These are phyloP conservation scores for Tuctoria greenei DNA, from an alignment of 176 grass and related monocot genomes.

Conservation along the genomic window DNA sequence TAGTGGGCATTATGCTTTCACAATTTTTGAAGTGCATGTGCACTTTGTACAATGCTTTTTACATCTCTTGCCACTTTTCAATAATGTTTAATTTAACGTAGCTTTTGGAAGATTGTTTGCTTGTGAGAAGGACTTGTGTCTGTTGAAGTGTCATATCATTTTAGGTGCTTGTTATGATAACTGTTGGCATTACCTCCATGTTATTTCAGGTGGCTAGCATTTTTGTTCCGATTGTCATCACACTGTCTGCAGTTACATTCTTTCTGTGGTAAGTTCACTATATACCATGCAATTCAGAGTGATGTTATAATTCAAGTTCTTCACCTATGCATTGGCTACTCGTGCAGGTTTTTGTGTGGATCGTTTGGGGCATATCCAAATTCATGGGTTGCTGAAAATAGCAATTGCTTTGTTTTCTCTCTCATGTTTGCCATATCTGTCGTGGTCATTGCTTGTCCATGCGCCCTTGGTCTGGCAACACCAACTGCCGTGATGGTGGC, in stretches of 20 bases:
- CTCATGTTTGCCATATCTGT: slow-evolving; percentile 99
- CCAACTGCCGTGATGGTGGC: slow-evolving; percentile 99
- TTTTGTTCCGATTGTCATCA: slow-evolving; percentile 94
- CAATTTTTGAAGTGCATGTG: slow-evolving; percentile 2
- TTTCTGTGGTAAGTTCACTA: slow-evolving; percentile 62
- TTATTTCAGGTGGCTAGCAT: slow-evolving; percentile 79
- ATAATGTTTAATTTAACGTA: background rate
- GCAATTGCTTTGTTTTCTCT: slow-evolving; percentile 92
- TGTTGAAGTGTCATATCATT: background rate
- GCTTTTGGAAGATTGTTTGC: background rate
- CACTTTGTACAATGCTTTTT: background rate
- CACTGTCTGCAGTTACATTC: slow-evolving; percentile 86
- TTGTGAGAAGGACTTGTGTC: background rate
- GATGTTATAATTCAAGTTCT: slow-evolving; percentile 9
- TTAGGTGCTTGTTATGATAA: slow-evolving; percentile 13
- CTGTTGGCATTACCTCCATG: background rate
- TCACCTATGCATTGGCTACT: slow-evolving; percentile 26
- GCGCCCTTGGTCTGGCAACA: slow-evolving; percentile 93
- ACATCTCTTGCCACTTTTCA: background rate
- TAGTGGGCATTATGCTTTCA: background rate
- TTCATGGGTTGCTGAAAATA: slow-evolving; percentile 78
- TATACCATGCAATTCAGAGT: background rate
- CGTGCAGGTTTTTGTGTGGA: slow-evolving; percentile 90
- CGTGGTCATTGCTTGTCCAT: slow-evolving; percentile 96
- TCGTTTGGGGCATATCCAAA: slow-evolving; percentile 78